These are phyloP conservation scores for Teratosphaeriaceae sp. DNA, from an alignment of 2,329 filamentous ascomycete genomes.

Conservation along the genomic window DNA sequence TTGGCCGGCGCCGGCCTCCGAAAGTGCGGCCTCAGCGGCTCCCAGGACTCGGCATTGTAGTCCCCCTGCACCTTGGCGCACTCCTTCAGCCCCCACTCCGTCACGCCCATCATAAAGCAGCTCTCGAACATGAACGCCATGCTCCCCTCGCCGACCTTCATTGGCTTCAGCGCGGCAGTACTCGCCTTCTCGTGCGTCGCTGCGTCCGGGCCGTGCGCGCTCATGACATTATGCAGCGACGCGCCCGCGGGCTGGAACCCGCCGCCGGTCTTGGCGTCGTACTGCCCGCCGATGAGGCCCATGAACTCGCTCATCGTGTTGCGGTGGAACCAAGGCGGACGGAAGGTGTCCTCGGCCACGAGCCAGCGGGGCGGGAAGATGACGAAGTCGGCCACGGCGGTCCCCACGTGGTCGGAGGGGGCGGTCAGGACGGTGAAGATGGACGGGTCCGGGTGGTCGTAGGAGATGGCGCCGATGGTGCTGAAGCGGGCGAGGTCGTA, in stretches of 20 bases:
- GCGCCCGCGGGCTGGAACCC: constrained; percentile 56
- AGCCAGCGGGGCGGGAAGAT: constrained; percentile 68
- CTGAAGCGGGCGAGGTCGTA: constrained; percentile 54
- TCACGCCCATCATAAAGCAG: constrained; percentile 63
- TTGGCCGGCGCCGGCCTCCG: constrained; percentile 12
- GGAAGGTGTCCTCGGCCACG: constrained; percentile 62
- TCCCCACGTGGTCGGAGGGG: constrained; percentile 48
- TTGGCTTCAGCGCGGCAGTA: constrained; percentile 48
- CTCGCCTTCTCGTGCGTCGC: constrained; percentile 52
- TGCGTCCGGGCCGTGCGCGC: constrained; percentile 50
- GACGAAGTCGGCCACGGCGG: constrained; percentile 61
- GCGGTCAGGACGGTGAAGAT: constrained; percentile 63
- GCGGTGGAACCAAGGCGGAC: constrained; percentile 66
- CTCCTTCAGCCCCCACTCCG: constrained; percentile 63
- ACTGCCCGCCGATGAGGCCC: constrained; percentile 53
- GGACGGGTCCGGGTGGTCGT: constrained; percentile 60
- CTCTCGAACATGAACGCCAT: constrained; percentile 67
- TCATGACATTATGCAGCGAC: constrained; percentile 43
- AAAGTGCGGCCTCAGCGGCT: constrained; percentile 43
- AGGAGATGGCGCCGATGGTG: constrained; percentile 50
- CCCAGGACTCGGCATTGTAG: constrained; percentile 81
- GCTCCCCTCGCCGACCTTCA: constrained; percentile 53
- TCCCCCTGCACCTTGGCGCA: constrained; percentile 64
- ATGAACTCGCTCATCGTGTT: constrained; percentile 63
- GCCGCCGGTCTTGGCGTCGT: constrained; percentile 51